These are phyloP conservation scores for Stephania japonica DNA, from an alignment of 164 flowering plant species.

Conservation along the genomic window DNA sequence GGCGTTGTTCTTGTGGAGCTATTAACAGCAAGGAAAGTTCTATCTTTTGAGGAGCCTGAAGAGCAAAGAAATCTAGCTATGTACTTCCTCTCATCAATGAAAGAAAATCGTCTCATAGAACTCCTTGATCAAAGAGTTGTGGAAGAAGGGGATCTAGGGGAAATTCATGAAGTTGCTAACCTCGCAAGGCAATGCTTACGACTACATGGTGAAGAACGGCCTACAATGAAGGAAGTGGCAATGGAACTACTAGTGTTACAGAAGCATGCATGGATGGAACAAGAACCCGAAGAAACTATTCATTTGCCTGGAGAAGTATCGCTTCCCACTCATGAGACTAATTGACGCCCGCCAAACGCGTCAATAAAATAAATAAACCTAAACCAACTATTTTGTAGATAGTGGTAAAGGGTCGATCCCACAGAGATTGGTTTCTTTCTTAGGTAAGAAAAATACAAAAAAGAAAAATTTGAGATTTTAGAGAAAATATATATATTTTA, in stretches of 20 bases:
- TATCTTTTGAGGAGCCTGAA: not conserved
- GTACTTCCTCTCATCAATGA: not conserved
- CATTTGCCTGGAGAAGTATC: not conserved
- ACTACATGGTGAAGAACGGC: conserved; percentile 1
- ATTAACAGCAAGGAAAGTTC: not conserved
- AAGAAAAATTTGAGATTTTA: no score
- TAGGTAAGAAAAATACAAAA: no score
- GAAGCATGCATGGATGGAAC: not conserved
- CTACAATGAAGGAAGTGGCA: conserved; percentile 12
- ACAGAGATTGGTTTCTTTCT: no score
- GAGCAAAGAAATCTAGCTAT: not conserved
- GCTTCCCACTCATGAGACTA: not conserved
- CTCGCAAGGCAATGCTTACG: not conserved
- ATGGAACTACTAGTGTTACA: not conserved
- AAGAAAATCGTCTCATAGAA: not conserved
- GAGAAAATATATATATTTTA: no score
- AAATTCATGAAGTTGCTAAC: conserved; percentile 4
- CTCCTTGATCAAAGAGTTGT: not conserved
- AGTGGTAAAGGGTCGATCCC: no score
- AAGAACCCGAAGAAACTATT: not conserved
- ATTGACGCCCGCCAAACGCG: no score
- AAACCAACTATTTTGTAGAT: no score
- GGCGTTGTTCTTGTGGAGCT: conserved; percentile 21
- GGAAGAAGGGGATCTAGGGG: not conserved
- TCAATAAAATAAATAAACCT: no score